Evolutionary conservation across 78 protist genomes (phyloP).

Genomic region (Emiliania huxleyi): DNA sequence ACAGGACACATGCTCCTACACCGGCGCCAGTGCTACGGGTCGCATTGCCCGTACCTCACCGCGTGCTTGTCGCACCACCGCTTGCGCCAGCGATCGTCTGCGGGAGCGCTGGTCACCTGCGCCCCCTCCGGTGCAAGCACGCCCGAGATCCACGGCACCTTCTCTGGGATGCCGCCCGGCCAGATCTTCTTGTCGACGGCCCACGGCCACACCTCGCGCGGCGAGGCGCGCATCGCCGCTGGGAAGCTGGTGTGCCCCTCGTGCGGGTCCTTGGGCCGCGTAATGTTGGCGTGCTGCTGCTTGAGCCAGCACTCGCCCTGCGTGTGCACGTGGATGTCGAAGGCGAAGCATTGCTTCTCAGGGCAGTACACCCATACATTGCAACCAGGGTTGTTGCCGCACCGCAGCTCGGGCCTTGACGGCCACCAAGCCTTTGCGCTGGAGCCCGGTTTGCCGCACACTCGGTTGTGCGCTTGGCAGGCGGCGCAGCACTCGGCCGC

Average conservation of each 20-base stretch:
- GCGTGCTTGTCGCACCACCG: not conserved
- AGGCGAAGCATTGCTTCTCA: constrained; percentile 13
- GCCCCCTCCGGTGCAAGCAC: not conserved
- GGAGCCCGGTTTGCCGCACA: not conserved
- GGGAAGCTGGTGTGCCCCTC: constrained; percentile 1
- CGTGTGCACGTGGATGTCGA: constrained; percentile 12
- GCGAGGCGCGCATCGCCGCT: not conserved
- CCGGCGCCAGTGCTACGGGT: not conserved
- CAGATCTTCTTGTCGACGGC: not conserved
- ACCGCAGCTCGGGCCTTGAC: not conserved
- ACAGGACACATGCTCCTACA: no score
- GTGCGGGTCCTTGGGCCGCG: constrained; percentile 6
- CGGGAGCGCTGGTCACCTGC: not conserved
- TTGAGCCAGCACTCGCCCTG: constrained; percentile 22
- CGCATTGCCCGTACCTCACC: not conserved
- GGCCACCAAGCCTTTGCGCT: not conserved
- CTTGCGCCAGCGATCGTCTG: not conserved
- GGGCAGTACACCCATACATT: constrained; percentile 8
- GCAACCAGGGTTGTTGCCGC: not conserved
- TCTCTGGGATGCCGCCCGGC: not conserved
- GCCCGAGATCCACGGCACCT: constrained; percentile 10
- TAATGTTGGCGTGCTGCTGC: not conserved
- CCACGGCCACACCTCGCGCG: constrained; percentile 6
- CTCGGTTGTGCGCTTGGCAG: not conserved
- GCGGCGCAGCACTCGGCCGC: constrained; percentile 10